Conservation (phyloP, 306 rosid genomes). For the Ochetophila trinervis region DNA sequence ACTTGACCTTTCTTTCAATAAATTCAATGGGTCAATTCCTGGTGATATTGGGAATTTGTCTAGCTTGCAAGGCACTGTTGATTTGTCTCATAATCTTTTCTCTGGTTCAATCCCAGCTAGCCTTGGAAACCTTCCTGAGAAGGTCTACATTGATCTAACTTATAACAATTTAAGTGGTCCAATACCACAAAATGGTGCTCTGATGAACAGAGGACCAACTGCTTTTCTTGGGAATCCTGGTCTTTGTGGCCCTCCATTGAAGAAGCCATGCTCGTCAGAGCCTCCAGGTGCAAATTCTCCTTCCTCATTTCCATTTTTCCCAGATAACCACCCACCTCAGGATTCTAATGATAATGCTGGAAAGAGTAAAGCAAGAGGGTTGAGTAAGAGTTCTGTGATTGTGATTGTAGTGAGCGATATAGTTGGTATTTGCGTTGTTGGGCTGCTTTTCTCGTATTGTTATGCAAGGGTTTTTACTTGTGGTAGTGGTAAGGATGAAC, state of each 20-base stretch:
- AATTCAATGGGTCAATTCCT: slow-evolving; percentile 75
- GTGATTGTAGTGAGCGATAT: slow-evolving; percentile 78
- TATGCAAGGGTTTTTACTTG: slow-evolving; percentile 66
- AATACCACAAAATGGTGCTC: slow-evolving; percentile 94
- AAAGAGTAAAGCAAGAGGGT: slow-evolving; percentile 52
- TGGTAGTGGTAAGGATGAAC: slow-evolving; percentile 47
- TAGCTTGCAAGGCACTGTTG: slow-evolving; percentile 83
- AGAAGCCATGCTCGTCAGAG: slow-evolving; percentile 70
- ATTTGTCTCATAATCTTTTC: slow-evolving; percentile 83
- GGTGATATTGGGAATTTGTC: slow-evolving; percentile 77
- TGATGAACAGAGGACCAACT: slow-evolving; percentile 97
- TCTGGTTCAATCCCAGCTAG: slow-evolving; percentile 79
- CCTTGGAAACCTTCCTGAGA: slow-evolving; percentile 93
- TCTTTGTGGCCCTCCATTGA: slow-evolving; percentile 95
- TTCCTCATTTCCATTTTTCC: slow-evolving; percentile 68
- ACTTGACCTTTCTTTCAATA: slow-evolving; percentile 72
- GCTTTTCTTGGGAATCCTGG: slow-evolving; percentile 93
- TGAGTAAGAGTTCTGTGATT: slow-evolving; percentile 64
- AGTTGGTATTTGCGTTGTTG: slow-evolving; percentile 81
- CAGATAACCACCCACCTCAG: slow-evolving; percentile 49
- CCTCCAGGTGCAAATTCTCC: slow-evolving; percentile 51
- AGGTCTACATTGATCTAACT: slow-evolving; percentile 93
- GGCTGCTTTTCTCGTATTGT: slow-evolving; percentile 81
- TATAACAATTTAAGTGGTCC: slow-evolving; percentile 80
- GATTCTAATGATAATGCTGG: slow-evolving; percentile 31